Percentiles rank a stretch among this genome's conserved stretches.
Evolutionary conservation across 2,329 filamentous ascomycete species (phyloP).

Genomic region (Fusarium brevicatenulatum): DNA sequence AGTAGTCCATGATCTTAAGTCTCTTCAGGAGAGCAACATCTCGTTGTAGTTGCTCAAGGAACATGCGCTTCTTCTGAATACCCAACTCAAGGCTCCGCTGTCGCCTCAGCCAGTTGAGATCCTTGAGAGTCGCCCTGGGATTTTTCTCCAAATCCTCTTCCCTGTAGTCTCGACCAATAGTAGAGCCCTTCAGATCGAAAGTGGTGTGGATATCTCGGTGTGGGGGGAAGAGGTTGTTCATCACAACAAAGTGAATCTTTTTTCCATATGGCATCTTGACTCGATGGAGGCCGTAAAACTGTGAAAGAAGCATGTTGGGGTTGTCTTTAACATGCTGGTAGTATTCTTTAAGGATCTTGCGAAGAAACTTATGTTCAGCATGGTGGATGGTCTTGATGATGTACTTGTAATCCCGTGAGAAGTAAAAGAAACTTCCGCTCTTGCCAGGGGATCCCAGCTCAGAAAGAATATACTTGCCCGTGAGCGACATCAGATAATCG

Average conservation of each 20-base stretch:
- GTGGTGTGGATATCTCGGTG: constrained; percentile 97
- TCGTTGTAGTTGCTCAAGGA: constrained; percentile 86
- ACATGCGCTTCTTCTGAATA: constrained; percentile 85
- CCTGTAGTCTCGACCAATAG: constrained; percentile 88
- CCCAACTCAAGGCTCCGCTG: constrained; percentile 89
- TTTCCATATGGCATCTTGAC: constrained; percentile 98
- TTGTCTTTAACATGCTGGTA: constrained; percentile 93
- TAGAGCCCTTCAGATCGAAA: constrained; percentile 97
- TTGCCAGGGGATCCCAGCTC: constrained; percentile 97
- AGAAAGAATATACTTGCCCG: constrained; percentile 97
- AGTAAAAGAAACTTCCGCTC: constrained; percentile 99
- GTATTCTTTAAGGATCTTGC: constrained; percentile 88
- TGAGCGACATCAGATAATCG: constrained; percentile 97
- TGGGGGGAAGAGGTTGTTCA: constrained; percentile 99
- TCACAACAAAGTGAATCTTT: constrained; percentile 99
- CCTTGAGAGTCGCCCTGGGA: constrained; percentile 91
- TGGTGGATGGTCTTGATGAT: constrained; percentile 99
- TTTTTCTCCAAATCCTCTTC: constrained; percentile 91
- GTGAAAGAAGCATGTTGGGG: constrained; percentile 94
- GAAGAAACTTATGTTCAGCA: constrained; percentile 86
- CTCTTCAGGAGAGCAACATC: constrained; percentile 89
- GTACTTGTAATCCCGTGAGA: constrained; percentile 99
- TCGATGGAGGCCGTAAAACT: constrained; percentile 96
- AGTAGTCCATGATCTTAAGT: constrained; percentile 99
- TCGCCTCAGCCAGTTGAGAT: constrained; percentile 93